These are phyloP conservation scores for Oryza glaberrima DNA, from an alignment of 176 grass and related monocot species.

Conservation along the genomic window DNA sequence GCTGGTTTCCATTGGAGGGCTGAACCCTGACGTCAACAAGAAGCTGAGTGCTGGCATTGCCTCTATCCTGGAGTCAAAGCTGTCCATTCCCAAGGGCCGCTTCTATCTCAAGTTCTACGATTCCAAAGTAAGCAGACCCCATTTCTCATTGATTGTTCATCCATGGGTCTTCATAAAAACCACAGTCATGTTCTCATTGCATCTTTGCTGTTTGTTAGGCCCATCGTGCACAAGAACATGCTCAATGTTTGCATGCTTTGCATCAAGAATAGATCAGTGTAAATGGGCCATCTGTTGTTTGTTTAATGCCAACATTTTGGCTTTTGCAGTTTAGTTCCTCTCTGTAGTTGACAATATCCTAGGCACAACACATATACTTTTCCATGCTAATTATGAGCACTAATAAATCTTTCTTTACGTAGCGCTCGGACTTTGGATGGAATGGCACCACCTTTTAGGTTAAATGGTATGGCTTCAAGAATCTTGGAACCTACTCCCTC, in stretches of 20 bases:
- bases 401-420: slow-evolving; percentile 29
- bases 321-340: neutral
- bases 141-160: neutral
- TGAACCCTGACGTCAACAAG: slow-evolving; percentile 73
- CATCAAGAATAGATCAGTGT: slow-evolving; percentile 89
- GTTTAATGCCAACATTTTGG: neutral
- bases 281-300: slow-evolving; percentile 46
- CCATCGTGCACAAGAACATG: slow-evolving; percentile 85
- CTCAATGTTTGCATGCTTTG: slow-evolving; percentile 97
- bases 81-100: slow-evolving; percentile 70
- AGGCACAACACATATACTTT: neutral
- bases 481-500: neutral
- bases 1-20: slow-evolving; percentile 75
- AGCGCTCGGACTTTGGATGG: slow-evolving; percentile 65
- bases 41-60: slow-evolving; percentile 75
- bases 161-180: slow-evolving; percentile 19
- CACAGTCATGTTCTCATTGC: slow-evolving; percentile 48
- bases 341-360: neutral
- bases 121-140: slow-evolving; percentile 63
- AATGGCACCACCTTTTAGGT: slow-evolving; percentile 67
- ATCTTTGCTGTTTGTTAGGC: slow-evolving; percentile 74
- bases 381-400: neutral
- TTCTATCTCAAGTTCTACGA: slow-evolving; percentile 87
- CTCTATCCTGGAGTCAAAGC: slow-evolving; percentile 68
- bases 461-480: neutral